Evolutionary conservation across 257 asterid genomes (phyloP).

Genomic region (Solanum acaule): DNA sequence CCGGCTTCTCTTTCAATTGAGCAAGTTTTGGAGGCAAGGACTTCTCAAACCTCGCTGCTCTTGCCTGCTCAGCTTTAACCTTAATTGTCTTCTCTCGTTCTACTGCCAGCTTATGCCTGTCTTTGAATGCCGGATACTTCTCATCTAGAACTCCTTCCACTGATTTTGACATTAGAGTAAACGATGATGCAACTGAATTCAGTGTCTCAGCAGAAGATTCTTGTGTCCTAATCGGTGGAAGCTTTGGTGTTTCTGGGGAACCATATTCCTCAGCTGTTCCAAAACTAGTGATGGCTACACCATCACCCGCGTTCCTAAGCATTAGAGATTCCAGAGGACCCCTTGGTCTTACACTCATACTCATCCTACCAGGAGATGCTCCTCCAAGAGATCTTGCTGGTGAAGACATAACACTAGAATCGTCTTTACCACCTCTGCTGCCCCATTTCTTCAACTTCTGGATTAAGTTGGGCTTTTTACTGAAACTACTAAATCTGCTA

Average conservation of each 20-base stretch:
- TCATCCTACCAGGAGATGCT: slow-evolving; percentile 53
- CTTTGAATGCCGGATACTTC: slow-evolving; percentile 85
- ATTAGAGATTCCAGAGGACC: slow-evolving; percentile 84
- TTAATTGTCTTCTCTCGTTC: slow-evolving; percentile 80
- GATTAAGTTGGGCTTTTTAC: slow-evolving; percentile 68
- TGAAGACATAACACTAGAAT: slow-evolving; percentile 51
- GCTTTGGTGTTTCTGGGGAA: slow-evolving; percentile 45
- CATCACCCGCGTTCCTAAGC: slow-evolving; percentile 78
- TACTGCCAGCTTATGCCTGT: slow-evolving; percentile 81
- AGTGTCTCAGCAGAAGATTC: slow-evolving; percentile 23
- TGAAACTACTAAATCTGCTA: slow-evolving; percentile 55
- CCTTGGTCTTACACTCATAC: slow-evolving; percentile 37
- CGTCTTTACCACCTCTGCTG: slow-evolving; percentile 56
- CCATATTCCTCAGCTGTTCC: slow-evolving; percentile 62
- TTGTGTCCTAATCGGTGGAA: slow-evolving; percentile 16
- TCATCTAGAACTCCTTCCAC: slow-evolving; percentile 84
- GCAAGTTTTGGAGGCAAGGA: slow-evolving; percentile 75
- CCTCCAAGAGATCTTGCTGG: slow-evolving; percentile 73
- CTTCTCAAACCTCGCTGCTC: slow-evolving; percentile 70
- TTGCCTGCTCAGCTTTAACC: slow-evolving; percentile 84
- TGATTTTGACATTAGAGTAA: slow-evolving; percentile 80
- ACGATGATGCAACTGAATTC: slow-evolving; percentile 63
- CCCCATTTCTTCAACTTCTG: slow-evolving; percentile 95
- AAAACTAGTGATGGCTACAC: slow-evolving; percentile 60
- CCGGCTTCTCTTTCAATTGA: slow-evolving; percentile 60